These are phyloP conservation scores for Leptographium radiaticola DNA, from an alignment of 2,329 filamentous ascomycete species.

Conservation along the genomic window DNA sequence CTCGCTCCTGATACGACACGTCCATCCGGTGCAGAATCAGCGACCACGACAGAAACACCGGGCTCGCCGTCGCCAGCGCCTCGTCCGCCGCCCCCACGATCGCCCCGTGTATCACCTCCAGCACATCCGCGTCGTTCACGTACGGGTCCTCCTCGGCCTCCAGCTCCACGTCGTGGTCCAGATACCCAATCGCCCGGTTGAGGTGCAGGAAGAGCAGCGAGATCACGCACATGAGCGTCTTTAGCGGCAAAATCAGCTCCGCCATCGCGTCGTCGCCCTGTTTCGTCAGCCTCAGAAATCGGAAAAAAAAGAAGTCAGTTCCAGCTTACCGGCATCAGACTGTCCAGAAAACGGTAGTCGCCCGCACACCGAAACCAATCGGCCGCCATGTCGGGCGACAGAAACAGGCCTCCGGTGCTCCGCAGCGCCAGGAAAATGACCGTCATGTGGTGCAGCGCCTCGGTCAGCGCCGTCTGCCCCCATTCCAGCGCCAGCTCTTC, in stretches of 20 bases:
- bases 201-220: conserved; percentile 63
- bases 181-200: conserved; percentile 40
- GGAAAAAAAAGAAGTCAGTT: not conserved
- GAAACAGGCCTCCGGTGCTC: conserved; percentile 37
- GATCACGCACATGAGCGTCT: conserved; percentile 55
- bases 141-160: conserved; percentile 40
- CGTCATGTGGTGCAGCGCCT: conserved; percentile 61
- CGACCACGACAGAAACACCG: conserved; percentile 71
- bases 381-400: conserved; percentile 43
- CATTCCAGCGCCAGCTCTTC: conserved; percentile 46
- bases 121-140: conserved; percentile 52
- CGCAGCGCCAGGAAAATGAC: conserved; percentile 60
- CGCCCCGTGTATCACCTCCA: conserved; percentile 62
- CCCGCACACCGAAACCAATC: conserved; percentile 67
- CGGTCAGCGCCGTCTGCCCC: conserved; percentile 49
- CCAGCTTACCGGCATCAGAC: conserved; percentile 40
- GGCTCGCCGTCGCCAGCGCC: conserved; percentile 50
- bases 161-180: conserved; percentile 35
- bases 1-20: conserved; percentile 46
- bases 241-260: conserved; percentile 49
- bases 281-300: not conserved
- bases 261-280: conserved; percentile 26
- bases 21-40: conserved; percentile 60
- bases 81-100: conserved; percentile 46
- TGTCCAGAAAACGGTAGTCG: conserved; percentile 55